Evolutionary conservation across 768 basidiomycete genomes (phyloP).

Genomic region (Rhodosporidiobolus odoratus): DNA sequence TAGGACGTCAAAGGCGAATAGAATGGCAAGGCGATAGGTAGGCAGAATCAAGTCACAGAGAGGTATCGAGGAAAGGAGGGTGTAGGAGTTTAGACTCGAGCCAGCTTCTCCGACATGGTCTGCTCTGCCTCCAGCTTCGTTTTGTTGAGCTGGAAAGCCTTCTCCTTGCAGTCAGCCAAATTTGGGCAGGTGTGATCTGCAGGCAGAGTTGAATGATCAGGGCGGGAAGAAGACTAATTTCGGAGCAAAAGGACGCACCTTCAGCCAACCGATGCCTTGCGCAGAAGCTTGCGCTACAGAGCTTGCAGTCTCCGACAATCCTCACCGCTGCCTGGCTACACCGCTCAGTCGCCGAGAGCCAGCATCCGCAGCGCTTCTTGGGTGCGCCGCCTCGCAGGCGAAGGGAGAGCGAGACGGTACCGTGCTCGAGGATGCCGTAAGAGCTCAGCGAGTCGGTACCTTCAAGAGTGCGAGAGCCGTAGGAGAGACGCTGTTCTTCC

Average conservation of each 20-base stretch:
- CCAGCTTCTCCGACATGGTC: constrained; percentile 80
- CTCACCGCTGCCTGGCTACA: constrained; percentile 76
- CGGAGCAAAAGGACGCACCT: constrained; percentile 17
- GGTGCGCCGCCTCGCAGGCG: constrained; percentile 28
- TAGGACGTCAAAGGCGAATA: background rate
- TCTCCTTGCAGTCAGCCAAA: constrained; percentile 74
- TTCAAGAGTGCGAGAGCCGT: constrained; percentile 16
- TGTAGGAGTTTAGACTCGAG: constrained; percentile 52
- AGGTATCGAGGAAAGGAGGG: background rate
- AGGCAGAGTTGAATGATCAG: background rate
- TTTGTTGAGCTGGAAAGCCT: constrained; percentile 85
- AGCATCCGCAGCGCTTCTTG: constrained; percentile 35
- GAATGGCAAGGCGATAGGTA: background rate
- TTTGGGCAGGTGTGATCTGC: constrained; percentile 72
- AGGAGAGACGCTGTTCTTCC: constrained; percentile 34
- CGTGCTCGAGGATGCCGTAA: constrained; percentile 21
- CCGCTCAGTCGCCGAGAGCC: constrained; percentile 44
- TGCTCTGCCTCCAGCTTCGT: constrained; percentile 76
- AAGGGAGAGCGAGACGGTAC: constrained; percentile 24
- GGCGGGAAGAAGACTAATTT: background rate
- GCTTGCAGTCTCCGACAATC: constrained; percentile 77
- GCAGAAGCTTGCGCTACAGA: constrained; percentile 73
- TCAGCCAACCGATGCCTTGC: constrained; percentile 78
- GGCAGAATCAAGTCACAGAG: constrained; percentile 46
- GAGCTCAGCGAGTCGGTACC: background rate